phyloP scores from a whole-genome alignment of 192 early-diverging fungal genomes.

The Entomortierella lignicola region DNA sequence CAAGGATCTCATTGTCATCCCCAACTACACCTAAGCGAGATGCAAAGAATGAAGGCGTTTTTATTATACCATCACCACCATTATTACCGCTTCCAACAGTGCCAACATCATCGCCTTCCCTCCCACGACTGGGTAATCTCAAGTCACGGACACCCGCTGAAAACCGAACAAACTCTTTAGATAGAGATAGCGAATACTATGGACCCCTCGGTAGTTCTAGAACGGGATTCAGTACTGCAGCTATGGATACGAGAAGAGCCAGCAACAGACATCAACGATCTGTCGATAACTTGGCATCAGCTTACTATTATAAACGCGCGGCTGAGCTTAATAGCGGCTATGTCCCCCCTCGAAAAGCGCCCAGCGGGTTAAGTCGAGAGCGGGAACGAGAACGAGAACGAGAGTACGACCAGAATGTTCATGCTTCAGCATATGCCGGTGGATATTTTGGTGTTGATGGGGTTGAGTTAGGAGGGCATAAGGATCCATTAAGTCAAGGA shows the following conservation, averaged over 20 bases:
- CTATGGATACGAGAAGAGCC: slow-evolving; percentile 24
- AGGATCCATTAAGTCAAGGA: no score
- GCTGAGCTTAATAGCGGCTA: slow-evolving; percentile 18
- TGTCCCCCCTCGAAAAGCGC: no score
- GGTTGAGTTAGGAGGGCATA: no score
- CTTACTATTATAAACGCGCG: slow-evolving; percentile 38
- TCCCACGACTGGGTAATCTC: not conserved
- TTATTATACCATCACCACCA: slow-evolving; percentile 4
- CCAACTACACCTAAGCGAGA: slow-evolving; percentile 3
- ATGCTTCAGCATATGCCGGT: no score
- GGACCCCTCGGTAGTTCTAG: not conserved
- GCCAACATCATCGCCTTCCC: not conserved
- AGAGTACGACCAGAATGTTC: no score
- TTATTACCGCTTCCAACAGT: not conserved
- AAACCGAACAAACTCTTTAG: slow-evolving; percentile 6
- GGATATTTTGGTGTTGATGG: no score
- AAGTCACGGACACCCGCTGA: slow-evolving; percentile 8
- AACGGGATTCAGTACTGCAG: slow-evolving; percentile 10
- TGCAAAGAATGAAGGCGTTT: not conserved
- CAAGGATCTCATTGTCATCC: slow-evolving; percentile 23
- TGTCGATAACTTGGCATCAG: slow-evolving; percentile 34
- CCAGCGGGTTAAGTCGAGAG: no score
- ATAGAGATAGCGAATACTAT: not conserved
- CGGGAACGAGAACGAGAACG: no score
- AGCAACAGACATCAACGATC: slow-evolving; percentile 38